Evolutionary conservation across 116 monocot species (phyloP).

Genomic region (Dioscorea cayenensis): DNA sequence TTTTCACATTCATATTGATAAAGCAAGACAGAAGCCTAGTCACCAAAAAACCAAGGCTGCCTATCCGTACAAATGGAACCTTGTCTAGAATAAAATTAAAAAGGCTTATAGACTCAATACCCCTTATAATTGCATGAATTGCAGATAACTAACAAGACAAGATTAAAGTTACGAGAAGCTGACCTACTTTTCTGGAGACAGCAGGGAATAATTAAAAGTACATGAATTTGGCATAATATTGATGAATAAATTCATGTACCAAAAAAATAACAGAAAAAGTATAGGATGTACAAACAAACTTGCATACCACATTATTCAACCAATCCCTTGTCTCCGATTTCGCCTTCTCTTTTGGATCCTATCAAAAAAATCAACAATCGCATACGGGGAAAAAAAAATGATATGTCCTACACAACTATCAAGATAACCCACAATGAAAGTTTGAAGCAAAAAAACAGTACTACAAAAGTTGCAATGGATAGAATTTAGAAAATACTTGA

Average conservation of each 20-base stretch:
- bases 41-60: too few relatives aligned
- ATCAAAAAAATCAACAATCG: slow-evolving; percentile 1
- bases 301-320: slow-evolving; percentile 87
- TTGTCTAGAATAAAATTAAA: too few relatives aligned
- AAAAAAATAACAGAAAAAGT: neutral
- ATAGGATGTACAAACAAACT: neutral
- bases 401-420: neutral
- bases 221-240: neutral
- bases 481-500: too few relatives aligned
- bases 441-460: neutral
- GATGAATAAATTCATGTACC: neutral
- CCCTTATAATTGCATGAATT: too few relatives aligned
- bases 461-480: too few relatives aligned
- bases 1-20: too few relatives aligned
- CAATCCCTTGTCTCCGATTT: slow-evolving; percentile 99
- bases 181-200: neutral
- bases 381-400: neutral
- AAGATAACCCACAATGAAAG: neutral
- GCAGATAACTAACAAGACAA: too few relatives aligned
- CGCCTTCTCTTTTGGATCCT: slow-evolving; percentile 99
- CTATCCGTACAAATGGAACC: too few relatives aligned
- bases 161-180: neutral
- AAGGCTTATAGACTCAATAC: too few relatives aligned
- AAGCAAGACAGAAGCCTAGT: too few relatives aligned
- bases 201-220: neutral